Percentiles rank a stretch among this genome's conserved stretches.
Conservation (phyloP, 768 basidiomycete genomes). For the Trametes cinnabarina region DNA sequence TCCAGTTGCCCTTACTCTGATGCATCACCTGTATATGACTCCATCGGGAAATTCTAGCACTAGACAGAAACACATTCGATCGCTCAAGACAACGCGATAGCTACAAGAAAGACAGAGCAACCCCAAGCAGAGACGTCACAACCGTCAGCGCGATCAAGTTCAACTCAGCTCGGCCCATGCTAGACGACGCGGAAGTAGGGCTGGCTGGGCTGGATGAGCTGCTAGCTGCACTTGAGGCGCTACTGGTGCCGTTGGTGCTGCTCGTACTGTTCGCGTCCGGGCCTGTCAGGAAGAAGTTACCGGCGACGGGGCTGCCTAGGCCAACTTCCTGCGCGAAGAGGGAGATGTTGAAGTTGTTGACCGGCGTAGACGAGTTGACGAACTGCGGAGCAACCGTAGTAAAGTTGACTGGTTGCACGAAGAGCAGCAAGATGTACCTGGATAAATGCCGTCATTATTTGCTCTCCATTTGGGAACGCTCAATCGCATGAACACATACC, state of each 20-base stretch:
- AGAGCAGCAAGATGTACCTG: conserved; percentile 33
- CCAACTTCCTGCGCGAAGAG: conserved; percentile 28
- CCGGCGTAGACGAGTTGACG: conserved; percentile 30
- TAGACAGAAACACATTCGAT: too few species aligned
- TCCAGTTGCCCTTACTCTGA: too few species aligned
- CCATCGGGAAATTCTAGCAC: too few species aligned
- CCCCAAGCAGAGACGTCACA: not conserved
- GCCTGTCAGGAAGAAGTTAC: conserved; percentile 33
- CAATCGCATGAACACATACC: conserved; percentile 20
- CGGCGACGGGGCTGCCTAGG: conserved; percentile 32
- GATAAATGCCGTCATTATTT: not conserved
- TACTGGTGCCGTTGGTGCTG: not conserved
- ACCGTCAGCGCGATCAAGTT: not conserved
- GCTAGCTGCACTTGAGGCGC: not conserved
- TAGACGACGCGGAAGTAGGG: not conserved
- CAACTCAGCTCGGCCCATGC: conserved; percentile 2
- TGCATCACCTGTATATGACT: too few species aligned
- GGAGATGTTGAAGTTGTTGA: conserved; percentile 33
- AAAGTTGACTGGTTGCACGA: conserved; percentile 30
- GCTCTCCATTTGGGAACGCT: too few species aligned
- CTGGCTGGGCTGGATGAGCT: not conserved
- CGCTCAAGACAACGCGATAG: too few species aligned
- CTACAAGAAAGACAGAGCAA: not conserved
- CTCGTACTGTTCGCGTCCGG: conserved; percentile 20
- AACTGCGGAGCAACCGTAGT: conserved; percentile 9